Evolutionary conservation across 2,329 filamentous ascomycete species (phyloP).

Genomic region (Shiraia bambusicola): DNA sequence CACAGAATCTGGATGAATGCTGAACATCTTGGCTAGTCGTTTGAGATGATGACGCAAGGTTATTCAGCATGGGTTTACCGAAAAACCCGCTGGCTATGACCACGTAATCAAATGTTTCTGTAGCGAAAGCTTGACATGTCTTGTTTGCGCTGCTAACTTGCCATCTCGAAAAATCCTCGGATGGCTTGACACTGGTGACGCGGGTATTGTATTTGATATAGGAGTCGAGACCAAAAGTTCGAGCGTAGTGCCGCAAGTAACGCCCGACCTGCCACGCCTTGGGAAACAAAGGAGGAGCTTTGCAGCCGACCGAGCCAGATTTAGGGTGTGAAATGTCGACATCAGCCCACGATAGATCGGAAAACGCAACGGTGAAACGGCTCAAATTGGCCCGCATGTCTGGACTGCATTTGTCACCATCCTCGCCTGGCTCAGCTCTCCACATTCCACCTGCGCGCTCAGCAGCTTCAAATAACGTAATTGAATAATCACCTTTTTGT

Average conservation of each 20-base stretch:
- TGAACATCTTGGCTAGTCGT: constrained; percentile 14
- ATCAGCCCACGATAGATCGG: constrained; percentile 69
- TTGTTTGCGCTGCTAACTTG: constrained; percentile 20
- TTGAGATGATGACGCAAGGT: constrained; percentile 14
- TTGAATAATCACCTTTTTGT: constrained; percentile 61
- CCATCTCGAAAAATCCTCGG: constrained; percentile 22
- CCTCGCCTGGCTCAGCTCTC: constrained; percentile 54
- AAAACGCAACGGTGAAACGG: constrained; percentile 66
- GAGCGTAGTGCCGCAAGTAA: constrained; percentile 68
- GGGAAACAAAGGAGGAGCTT: constrained; percentile 64
- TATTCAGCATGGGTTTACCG: constrained; percentile 35
- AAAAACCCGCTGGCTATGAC: constrained; percentile 78
- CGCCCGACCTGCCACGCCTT: constrained; percentile 73
- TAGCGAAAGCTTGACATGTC: too few species aligned
- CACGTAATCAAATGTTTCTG: constrained; percentile 67
- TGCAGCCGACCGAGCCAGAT: constrained; percentile 1
- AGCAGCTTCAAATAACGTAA: constrained; percentile 70
- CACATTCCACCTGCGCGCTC: constrained; percentile 74
- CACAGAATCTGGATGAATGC: constrained; percentile 35
- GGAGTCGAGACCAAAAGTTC: constrained; percentile 56
- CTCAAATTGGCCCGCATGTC: constrained; percentile 68
- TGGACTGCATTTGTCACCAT: constrained; percentile 64
- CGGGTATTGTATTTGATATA: constrained; percentile 53
- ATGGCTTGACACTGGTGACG: constrained; percentile 31
- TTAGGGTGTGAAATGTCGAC: constrained; percentile 35